Evolutionary conservation across 805 yeast genomes (phyloP), one percentile per base, ranked within the genome.

Genomic region (Monosporozyma solicola): DNA sequence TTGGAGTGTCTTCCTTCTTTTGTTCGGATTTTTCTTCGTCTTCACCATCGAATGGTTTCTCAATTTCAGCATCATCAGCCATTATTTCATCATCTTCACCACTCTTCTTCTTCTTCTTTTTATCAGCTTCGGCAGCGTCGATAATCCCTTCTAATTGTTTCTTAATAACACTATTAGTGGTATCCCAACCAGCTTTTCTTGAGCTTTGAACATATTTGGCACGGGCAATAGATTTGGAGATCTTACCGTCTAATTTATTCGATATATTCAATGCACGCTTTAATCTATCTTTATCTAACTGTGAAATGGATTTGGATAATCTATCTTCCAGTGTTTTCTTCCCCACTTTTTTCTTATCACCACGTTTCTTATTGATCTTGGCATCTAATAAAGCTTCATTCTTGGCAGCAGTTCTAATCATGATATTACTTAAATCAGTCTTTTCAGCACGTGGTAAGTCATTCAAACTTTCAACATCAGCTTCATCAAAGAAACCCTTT

Each of bases 141-240:
- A 41, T 27, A 31, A 56, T 10, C 46, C 48, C 11, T 49, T 35
- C 22, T 54, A 51, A 24, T n/a, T 66, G 67, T 51, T 67, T 66
- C 53, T 64, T 74, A 10, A 82, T 76, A 32, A 67, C 65, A 54
- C 77, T 72, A 63, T 84, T 85, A 52, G 84, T 83, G 46, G 74
- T 71, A 49, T 84, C 90, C 94, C 92, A 85, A 15, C 80, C 84
- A 0, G 87, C 71, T 65, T 84, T 85, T 67, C 94, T 75, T 10
- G 84, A 74, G 22, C 67, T 71, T 59, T 80, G 84, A 31, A 85
- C 81, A 58, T 73, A 78, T 59, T 75, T 82, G 24, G 87, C 83
- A 62, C 88, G 77, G 48, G 76, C 75, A 29, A 83, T 78, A 57
- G 88, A 81, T 59, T 80, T 81, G 57, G 79, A 79, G 43, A 85